A percentile compares a stretch with the other conserved stretches of the same genome.
Evolutionary conservation across 208 protist species (phyloP).

Genomic region (Blechomonas ayalai): DNA sequence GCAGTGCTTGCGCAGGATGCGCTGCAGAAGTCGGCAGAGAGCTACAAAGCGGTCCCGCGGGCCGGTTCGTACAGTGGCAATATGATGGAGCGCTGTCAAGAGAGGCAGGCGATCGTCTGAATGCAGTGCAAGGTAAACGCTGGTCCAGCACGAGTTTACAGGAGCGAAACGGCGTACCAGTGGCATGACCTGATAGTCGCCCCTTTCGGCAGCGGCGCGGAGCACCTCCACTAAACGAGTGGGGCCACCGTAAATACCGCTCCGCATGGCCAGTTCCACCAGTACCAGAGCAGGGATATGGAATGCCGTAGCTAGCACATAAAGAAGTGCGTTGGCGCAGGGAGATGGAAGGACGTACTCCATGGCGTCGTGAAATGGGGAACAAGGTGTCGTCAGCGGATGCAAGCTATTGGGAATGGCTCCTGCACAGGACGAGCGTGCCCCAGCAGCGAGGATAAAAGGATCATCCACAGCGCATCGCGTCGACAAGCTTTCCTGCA

Average conservation of each 20-base stretch:
- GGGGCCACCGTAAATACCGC: slow-evolving; percentile 55
- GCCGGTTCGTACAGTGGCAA: slow-evolving; percentile 25
- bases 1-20: slow-evolving; percentile 49
- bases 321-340: slow-evolving; percentile 70
- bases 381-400: slow-evolving; percentile 21
- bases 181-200: slow-evolving; percentile 53
- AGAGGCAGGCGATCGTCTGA: slow-evolving; percentile 59
- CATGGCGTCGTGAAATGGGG: slow-evolving; percentile 27
- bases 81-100: slow-evolving; percentile 41
- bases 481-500: background rate
- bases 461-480: background rate
- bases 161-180: slow-evolving; percentile 62
- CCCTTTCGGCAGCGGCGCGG: slow-evolving; percentile 18
- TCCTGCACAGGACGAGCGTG: background rate
- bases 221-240: slow-evolving; percentile 41
- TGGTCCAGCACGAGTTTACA: slow-evolving; percentile 45
- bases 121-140: slow-evolving; percentile 59
- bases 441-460: background rate
- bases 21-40: slow-evolving; percentile 36
- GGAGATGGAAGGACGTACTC: slow-evolving; percentile 46
- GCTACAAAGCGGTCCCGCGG: slow-evolving; percentile 29
- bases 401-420: background rate
- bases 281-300: slow-evolving; percentile 54
- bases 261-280: slow-evolving; percentile 48
- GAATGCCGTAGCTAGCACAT: slow-evolving; percentile 54